Conservation (phyloP, 176 grass and related monocot species). For the Juncus inflexus region DNA sequence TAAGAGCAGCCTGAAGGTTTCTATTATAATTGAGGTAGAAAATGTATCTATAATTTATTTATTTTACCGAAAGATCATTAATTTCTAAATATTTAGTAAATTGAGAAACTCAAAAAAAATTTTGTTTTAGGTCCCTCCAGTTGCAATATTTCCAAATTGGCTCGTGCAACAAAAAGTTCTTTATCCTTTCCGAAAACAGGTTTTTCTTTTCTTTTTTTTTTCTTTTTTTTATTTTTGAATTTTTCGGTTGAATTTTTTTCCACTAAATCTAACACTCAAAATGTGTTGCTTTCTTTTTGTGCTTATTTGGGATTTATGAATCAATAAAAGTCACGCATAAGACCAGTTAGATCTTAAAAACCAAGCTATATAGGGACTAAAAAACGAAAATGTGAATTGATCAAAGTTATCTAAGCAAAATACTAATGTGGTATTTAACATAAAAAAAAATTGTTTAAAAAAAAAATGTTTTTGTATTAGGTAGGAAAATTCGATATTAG, state of each 20-base stretch:
- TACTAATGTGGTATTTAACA: no score
- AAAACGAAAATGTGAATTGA: no score
- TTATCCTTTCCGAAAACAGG: constrained; percentile 73
- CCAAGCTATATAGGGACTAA: no score
- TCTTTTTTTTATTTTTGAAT: constrained; percentile 12
- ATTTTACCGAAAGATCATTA: constrained; percentile 7
- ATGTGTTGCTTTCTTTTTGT: no score
- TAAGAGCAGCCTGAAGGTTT: constrained; percentile 68
- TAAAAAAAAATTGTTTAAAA: no score
- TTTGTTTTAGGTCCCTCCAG: constrained; percentile 51
- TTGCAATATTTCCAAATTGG: constrained; percentile 68
- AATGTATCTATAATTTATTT: background rate
- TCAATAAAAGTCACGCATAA: no score
- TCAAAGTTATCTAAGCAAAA: no score
- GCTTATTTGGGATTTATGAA: no score
- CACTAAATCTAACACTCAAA: background rate
- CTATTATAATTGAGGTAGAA: constrained; percentile 72
- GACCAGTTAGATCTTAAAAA: no score
- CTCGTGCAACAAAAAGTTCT: constrained; percentile 70
- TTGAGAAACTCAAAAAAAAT: constrained; percentile 6
- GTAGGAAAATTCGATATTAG: no score
- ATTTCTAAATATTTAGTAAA: background rate
- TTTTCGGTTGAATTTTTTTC: background rate
- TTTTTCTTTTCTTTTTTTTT: constrained; percentile 21
- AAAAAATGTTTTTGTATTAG: no score